Evolutionary conservation across 192 early-diverging fungal species (phyloP).

Genomic region (Umbelopsis ramanniana): DNA sequence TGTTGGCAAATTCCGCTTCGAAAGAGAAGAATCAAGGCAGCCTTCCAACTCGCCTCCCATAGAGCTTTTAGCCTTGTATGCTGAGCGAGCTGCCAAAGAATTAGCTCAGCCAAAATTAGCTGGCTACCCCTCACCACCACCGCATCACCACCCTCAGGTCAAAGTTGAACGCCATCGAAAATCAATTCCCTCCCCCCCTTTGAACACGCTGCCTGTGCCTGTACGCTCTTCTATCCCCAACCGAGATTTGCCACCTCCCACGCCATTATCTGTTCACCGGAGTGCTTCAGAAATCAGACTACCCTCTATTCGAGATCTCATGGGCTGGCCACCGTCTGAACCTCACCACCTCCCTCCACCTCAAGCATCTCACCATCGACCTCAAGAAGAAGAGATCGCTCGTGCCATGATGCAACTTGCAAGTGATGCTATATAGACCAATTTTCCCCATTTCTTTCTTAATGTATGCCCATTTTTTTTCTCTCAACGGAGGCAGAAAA

Average conservation of each 20-base stretch:
- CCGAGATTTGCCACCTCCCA: not conserved
- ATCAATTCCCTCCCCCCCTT: not conserved
- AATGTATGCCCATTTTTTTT: not conserved
- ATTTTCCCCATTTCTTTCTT: not conserved
- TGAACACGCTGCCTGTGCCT: slow-evolving; percentile 3
- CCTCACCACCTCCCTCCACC: not conserved
- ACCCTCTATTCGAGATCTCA: slow-evolving; percentile 10
- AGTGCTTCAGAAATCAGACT: slow-evolving; percentile 11
- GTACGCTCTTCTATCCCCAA: slow-evolving; percentile 8
- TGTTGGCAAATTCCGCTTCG: slow-evolving; percentile 15
- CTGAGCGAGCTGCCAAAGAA: slow-evolving; percentile 1
- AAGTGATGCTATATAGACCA: slow-evolving; percentile 3
- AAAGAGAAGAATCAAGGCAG: slow-evolving; percentile 14
- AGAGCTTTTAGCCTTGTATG: not conserved
- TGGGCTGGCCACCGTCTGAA: slow-evolving; percentile 4
- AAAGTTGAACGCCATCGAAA: not conserved
- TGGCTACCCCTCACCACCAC: slow-evolving; percentile 10
- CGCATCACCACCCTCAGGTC: slow-evolving; percentile 1
- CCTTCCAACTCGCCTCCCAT: slow-evolving; percentile 13
- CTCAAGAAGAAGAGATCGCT: slow-evolving; percentile 29
- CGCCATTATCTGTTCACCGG: slow-evolving; percentile 9
- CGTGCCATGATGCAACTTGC: slow-evolving; percentile 32
- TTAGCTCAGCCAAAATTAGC: not conserved
- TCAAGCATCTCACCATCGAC: not conserved
- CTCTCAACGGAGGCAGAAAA: not conserved